Evolutionary conservation across 2,329 filamentous ascomycete species (phyloP).

Genomic region (Fusarium subglutinans): DNA sequence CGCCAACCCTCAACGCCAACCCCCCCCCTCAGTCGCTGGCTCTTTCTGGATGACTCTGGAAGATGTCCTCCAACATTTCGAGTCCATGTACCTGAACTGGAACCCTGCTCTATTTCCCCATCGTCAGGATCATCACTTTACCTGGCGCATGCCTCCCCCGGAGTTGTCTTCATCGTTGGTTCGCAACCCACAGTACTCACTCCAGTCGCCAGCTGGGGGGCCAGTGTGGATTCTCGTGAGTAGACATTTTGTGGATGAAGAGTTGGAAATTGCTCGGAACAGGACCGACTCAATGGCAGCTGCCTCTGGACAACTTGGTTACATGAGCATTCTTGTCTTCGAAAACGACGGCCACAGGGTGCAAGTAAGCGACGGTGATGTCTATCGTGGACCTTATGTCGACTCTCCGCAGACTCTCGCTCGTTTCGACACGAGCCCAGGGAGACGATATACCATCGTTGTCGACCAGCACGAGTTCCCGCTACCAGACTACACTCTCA

Average conservation of each 20-base stretch:
- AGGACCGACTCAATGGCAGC: conserved; percentile 53
- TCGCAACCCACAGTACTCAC: conserved; percentile 77
- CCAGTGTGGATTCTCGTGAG: conserved; percentile 85
- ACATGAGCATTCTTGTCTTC: conserved; percentile 89
- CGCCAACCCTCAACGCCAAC: conserved; percentile 8
- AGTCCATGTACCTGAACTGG: conserved; percentile 98
- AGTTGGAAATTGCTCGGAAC: conserved; percentile 65
- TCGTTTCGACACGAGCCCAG: conserved; percentile 61
- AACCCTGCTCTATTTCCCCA: conserved; percentile 84
- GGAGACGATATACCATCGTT: conserved; percentile 67
- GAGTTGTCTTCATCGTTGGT: conserved; percentile 65
- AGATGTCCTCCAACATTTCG: conserved; percentile 89
- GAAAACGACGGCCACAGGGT: conserved; percentile 75
- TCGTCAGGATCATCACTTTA: conserved; percentile 90
- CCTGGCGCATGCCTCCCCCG: conserved; percentile 72
- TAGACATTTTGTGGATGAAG: conserved; percentile 81
- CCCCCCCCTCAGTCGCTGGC: conserved; percentile 58
- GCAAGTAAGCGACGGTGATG: conserved; percentile 75
- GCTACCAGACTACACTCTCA: conserved; percentile 80
- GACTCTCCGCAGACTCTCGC: conserved; percentile 93
- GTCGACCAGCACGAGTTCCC: conserved; percentile 83
- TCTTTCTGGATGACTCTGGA: conserved; percentile 94
- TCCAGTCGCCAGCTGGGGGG: conserved; percentile 66
- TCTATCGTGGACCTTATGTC: conserved; percentile 85
- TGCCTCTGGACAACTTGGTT: conserved; percentile 71